Evolutionary conservation across 352 stramenopile genomes (phyloP).

Genomic region (Pythium aphanidermatum): DNA sequence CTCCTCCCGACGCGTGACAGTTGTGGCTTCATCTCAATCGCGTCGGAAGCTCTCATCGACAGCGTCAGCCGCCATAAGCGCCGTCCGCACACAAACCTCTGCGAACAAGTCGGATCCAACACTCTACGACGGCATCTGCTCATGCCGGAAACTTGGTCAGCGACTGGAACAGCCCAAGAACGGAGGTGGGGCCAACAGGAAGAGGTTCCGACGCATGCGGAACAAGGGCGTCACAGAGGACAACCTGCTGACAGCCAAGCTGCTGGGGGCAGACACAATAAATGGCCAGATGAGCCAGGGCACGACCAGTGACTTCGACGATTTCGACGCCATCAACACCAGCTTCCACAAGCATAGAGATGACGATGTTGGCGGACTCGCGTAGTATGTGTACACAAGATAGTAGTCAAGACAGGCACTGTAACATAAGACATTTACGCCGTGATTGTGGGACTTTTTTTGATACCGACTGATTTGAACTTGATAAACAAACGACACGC

Average conservation of each 20-base stretch:
- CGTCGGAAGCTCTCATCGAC: constrained; percentile 9
- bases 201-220: constrained; percentile 6
- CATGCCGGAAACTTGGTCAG: constrained; percentile 53
- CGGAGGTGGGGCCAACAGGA: not conserved
- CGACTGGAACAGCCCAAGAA: constrained; percentile 36
- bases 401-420: no score
- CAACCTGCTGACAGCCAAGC: constrained; percentile 17
- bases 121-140: constrained; percentile 34
- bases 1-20: no score
- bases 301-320: constrained; percentile 14
- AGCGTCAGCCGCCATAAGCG: not conserved
- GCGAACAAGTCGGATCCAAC: constrained; percentile 4
- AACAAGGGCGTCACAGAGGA: constrained; percentile 16
- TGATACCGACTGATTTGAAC: no score
- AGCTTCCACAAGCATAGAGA: constrained; percentile 11
- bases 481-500: no score
- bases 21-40: no score
- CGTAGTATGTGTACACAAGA: not conserved
- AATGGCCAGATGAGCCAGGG: no score
- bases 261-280: constrained; percentile 11
- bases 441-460: no score
- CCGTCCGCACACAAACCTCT: constrained; percentile 1
- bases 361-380: constrained; percentile 2
- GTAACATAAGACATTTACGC: no score
- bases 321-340: constrained; percentile 13